These are phyloP conservation scores for Coemansia aciculifera DNA, from an alignment of 192 early-diverging fungal genomes.

Conservation along the genomic window DNA sequence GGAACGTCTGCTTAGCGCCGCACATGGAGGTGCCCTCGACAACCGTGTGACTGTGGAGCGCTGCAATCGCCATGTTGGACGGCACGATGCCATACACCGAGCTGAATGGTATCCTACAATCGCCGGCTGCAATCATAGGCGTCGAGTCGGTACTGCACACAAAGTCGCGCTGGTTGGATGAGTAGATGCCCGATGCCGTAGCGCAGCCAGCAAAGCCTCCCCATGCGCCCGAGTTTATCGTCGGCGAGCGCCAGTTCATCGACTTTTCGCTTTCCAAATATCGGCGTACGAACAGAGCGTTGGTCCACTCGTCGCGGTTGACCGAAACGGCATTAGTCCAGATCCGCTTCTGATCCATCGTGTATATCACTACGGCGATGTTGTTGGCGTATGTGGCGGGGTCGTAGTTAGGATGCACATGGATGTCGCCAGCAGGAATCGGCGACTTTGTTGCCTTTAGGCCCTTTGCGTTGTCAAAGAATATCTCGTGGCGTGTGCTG, in stretches of 20 bases:
- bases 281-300: constrained; percentile 14
- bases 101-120: constrained; percentile 21
- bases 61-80: constrained; percentile 14
- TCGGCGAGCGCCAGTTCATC: constrained; percentile 9
- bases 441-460: background rate
- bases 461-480: constrained; percentile 6
- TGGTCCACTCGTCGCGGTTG: constrained; percentile 12
- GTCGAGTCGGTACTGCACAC: constrained; percentile 20
- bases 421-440: constrained; percentile 8
- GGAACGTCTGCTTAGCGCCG: constrained; percentile 6
- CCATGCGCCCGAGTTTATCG: constrained; percentile 1
- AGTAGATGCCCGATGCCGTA: constrained; percentile 12
- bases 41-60: constrained; percentile 21
- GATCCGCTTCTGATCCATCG: background rate
- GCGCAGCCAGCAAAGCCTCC: constrained; percentile 12
- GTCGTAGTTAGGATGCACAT: constrained; percentile 25
- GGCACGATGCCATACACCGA: constrained; percentile 8
- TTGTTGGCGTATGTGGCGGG: constrained; percentile 27
- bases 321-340: constrained; percentile 20
- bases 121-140: background rate
- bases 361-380: constrained; percentile 19
- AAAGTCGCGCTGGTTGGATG: constrained; percentile 24
- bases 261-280: background rate
- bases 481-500: constrained; percentile 12
- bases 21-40: constrained; percentile 16